These are phyloP conservation scores for Omphalotus olearius DNA, from an alignment of 1,284 basidiomycete species.

Conservation along the genomic window DNA sequence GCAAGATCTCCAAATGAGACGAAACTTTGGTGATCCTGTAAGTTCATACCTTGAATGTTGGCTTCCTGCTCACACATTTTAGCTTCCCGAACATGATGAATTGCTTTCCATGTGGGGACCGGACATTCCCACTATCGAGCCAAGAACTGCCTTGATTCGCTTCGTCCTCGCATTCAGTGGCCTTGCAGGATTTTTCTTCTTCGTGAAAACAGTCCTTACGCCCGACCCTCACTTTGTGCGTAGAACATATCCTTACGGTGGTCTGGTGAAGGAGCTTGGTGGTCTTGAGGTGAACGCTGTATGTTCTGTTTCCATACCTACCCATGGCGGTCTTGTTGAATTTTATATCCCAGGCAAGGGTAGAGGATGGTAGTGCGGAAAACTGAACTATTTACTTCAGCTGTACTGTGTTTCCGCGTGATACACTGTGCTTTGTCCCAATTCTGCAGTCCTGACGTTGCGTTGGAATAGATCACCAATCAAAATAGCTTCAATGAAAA, in stretches of 20 bases:
- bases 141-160: slow-evolving; percentile 55
- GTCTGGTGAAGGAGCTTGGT: slow-evolving; percentile 69
- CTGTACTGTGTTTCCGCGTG: no score
- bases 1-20: slow-evolving; percentile 79
- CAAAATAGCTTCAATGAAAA: no score
- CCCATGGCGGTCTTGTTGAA: not conserved
- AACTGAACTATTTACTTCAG: slow-evolving; percentile 12
- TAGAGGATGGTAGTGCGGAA: slow-evolving; percentile 18
- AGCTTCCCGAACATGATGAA: slow-evolving; percentile 86
- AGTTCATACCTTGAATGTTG: slow-evolving; percentile 12
- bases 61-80: slow-evolving; percentile 16
- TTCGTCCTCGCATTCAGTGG: slow-evolving; percentile 56
- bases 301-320: slow-evolving; percentile 15
- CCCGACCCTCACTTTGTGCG: slow-evolving; percentile 61
- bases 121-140: slow-evolving; percentile 59
- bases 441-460: no score
- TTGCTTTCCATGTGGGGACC: slow-evolving; percentile 87
- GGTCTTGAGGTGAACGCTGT: slow-evolving; percentile 75
- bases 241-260: slow-evolving; percentile 70
- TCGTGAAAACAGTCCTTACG: slow-evolving; percentile 46
- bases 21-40: slow-evolving; percentile 84
- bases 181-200: slow-evolving; percentile 56
- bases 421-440: no score
- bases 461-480: no score
- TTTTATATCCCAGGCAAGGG: slow-evolving; percentile 15